Evolutionary conservation across 495 filamentous ascomycete genomes (phyloP).

Genomic region (Penicillium bialowiezense): DNA sequence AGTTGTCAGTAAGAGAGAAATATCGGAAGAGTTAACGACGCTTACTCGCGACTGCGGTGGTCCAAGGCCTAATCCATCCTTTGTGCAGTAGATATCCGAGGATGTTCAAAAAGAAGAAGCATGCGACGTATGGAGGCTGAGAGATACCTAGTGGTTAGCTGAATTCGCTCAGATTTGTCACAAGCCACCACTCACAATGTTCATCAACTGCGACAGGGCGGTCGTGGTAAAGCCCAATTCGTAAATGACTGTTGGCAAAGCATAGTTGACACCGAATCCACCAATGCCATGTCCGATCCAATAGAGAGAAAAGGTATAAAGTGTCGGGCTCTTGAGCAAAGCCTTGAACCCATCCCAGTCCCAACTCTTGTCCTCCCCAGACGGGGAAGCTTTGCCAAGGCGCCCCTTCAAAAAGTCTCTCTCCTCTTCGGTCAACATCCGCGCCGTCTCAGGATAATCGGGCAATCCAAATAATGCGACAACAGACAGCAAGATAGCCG

Average conservation of each 20-base stretch:
- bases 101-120: constrained; percentile 37
- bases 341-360: constrained; percentile 23
- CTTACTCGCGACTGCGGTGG: constrained; percentile 37
- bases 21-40: background rate
- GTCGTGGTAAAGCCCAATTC: constrained; percentile 41
- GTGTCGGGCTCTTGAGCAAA: constrained; percentile 30
- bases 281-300: constrained; percentile 44
- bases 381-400: constrained; percentile 15
- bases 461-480: constrained; percentile 38
- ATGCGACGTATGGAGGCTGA: constrained; percentile 38
- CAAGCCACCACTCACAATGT: constrained; percentile 28
- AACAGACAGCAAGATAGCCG: constrained; percentile 33
- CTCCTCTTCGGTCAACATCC: constrained; percentile 38
- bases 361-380: constrained; percentile 27
- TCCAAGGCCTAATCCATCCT: constrained; percentile 37
- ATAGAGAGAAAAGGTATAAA: constrained; percentile 35
- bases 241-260: constrained; percentile 43
- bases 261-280: constrained; percentile 40
- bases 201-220: constrained; percentile 40
- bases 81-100: constrained; percentile 35
- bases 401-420: constrained; percentile 24
- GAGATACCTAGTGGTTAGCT: constrained; percentile 2
- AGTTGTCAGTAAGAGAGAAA: constrained; percentile 2
- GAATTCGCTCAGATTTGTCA: background rate
- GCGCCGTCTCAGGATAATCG: constrained; percentile 40